Base-by-base conservation (phyloP, 176 grass and related monocot species). In the Oryza glumipatula region DNA sequence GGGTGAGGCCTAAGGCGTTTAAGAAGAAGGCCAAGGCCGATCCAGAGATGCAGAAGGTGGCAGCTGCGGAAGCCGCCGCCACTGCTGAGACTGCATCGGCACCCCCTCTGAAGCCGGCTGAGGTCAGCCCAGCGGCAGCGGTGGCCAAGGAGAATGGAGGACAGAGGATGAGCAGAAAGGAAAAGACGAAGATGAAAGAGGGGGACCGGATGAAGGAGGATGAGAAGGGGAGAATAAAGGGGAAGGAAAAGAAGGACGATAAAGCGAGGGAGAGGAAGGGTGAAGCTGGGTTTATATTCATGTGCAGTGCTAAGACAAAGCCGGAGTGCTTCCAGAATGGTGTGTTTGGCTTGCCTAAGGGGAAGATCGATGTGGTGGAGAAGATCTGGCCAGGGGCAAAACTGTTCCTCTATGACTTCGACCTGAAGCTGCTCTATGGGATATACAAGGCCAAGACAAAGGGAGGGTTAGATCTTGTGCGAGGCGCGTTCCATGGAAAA, bases 371-470 rank as follows among this genome's bases (percentile, higher is more conserved):
- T 70, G 72, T 76, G 9, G 93, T 94, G 46, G 85, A 92, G 85
- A 94, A 90, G 87, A 94, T 94, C 76, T 63, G 12, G 32, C 58
- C 74, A 0, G 90, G 85, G 49, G 28, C 82, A 3, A 92, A 86
- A 72, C 82, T 94, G 10, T 94, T 94, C 82, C 73, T 94, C 47
- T 94, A 90, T 77, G 93, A 94, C 72, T 94, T 90, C 8, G 90
- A 92, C 73, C 76, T 94, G 56, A 94, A 92, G 79, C 88, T 94
- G 72, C 76, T 94, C 22, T 94, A 94, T 12, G 93, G 93, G 16
- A 85, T 94, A 30, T 94, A 94, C 74, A 92, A 88, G 85, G 93
- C 93, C 4, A 80, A 76, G 3, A 86, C 78, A 33, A 87, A n/a
- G 65, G 93, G 93, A 56, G 90, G 82, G 23, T 54, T 90, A 82